These are phyloP conservation scores for Hypericum androsaemum DNA, from an alignment of 345 rosid genomes.

Conservation along the genomic window DNA sequence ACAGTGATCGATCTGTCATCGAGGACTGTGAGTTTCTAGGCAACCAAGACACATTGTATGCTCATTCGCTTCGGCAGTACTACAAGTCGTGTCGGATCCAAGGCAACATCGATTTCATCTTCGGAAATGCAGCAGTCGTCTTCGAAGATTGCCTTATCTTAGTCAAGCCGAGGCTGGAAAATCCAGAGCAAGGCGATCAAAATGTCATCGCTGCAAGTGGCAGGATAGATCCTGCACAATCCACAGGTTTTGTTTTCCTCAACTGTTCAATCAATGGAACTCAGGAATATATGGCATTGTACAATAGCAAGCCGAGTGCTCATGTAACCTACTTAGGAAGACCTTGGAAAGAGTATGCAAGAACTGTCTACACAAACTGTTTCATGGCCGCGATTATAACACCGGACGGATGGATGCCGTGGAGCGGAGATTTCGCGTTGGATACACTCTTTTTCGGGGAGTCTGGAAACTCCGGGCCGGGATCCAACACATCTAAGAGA, in stretches of 20 bases:
- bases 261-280: slow-evolving; percentile 77
- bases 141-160: slow-evolving; percentile 62
- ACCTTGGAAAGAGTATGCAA: slow-evolving; percentile 93
- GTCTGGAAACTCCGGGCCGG: slow-evolving; percentile 54
- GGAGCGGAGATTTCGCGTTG: slow-evolving; percentile 55
- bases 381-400: slow-evolving; percentile 43
- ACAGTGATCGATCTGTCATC: slow-evolving; percentile 61
- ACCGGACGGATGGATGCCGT: slow-evolving; percentile 77
- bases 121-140: slow-evolving; percentile 75
- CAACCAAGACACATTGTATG: slow-evolving; percentile 85
- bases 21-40: slow-evolving; percentile 87
- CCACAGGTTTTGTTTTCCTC: slow-evolving; percentile 62
- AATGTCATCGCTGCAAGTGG: slow-evolving; percentile 86
- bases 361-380: slow-evolving; percentile 61
- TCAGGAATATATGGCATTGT: slow-evolving; percentile 57
- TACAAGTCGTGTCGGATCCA: slow-evolving; percentile 67
- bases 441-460: slow-evolving; percentile 84
- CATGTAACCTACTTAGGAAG: slow-evolving; percentile 70
- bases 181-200: slow-evolving; percentile 68
- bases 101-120: slow-evolving; percentile 92
- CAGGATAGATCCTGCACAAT: slow-evolving; percentile 69
- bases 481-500: slow-evolving; percentile 39
- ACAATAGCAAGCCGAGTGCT: slow-evolving; percentile 41
- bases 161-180: slow-evolving; percentile 50
- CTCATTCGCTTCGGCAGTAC: slow-evolving; percentile 73